These are phyloP conservation scores for Oldenlandia corymbosa DNA, from an alignment of 257 asterid species.

Conservation along the genomic window DNA sequence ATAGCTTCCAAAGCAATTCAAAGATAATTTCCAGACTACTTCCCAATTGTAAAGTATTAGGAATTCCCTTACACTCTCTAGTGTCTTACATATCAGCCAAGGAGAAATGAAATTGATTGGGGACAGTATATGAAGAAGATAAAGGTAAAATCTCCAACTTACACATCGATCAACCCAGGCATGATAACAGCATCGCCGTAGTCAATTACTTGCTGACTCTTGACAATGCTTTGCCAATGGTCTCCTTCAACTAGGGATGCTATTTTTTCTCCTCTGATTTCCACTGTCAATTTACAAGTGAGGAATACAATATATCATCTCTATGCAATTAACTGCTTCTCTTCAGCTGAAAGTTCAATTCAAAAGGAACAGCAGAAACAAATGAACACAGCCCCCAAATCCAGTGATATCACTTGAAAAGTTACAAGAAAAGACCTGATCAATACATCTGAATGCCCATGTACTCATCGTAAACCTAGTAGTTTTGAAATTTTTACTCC, in stretches of 20 bases:
- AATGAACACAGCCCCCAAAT: neutral
- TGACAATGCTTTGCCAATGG: constrained; percentile 42
- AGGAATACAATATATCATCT: neutral
- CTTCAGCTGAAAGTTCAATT: neutral
- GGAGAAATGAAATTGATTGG: neutral
- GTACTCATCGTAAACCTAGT: no score
- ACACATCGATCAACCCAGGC: constrained; percentile 96
- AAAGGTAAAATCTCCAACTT: constrained; percentile 27
- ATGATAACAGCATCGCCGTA: constrained; percentile 79
- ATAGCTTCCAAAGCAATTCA: neutral
- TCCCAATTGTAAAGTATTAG: neutral
- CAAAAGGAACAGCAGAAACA: neutral
- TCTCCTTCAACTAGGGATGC: constrained; percentile 63
- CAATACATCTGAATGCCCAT: no score
- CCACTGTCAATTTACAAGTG: constrained; percentile 48
- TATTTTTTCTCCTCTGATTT: constrained; percentile 68
- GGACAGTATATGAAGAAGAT: neutral
- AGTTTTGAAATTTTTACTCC: no score
- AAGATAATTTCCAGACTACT: neutral
- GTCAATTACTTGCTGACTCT: constrained; percentile 47
- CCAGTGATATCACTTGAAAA: neutral
- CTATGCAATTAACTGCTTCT: neutral
- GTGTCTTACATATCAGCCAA: neutral
- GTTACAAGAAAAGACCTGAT: neutral
- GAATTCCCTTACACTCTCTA: neutral